These are phyloP conservation scores for Sugiyamaella xylanicola DNA, from an alignment of 1,139 yeast genomes.

Conservation along the genomic window DNA sequence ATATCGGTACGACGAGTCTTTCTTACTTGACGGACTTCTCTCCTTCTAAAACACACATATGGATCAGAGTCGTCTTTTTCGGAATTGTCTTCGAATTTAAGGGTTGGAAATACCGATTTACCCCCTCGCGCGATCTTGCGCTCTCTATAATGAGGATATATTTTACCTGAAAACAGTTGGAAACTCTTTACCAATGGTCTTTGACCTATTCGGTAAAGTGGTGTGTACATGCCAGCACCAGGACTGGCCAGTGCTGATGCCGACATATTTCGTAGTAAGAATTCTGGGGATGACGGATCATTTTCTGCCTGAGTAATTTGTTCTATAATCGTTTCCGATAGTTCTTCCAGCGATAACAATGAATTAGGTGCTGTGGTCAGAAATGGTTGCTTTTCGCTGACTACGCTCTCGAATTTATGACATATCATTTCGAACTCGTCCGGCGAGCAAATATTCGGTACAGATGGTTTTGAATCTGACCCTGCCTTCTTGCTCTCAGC, in stretches of 20 bases:
- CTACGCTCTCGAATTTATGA: constrained; percentile 70
- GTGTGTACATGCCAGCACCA: constrained; percentile 22
- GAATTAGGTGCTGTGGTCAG: constrained; percentile 81
- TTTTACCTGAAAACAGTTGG: constrained; percentile 62
- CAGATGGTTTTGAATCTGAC: not conserved
- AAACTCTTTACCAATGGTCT: constrained; percentile 59
- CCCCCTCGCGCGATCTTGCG: constrained; percentile 76
- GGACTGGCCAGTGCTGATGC: constrained; percentile 19
- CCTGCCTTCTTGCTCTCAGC: constrained; percentile 1
- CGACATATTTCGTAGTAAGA: constrained; percentile 27
- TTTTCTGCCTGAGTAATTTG: constrained; percentile 38
- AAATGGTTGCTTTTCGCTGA: constrained; percentile 85
- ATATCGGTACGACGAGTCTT: constrained; percentile 95
- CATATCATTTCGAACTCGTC: constrained; percentile 83
- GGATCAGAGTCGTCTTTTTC: constrained; percentile 95
- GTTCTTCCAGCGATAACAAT: constrained; percentile 68
- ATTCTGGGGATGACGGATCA: constrained; percentile 43
- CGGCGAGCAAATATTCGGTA: constrained; percentile 46
- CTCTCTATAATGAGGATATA: constrained; percentile 81
- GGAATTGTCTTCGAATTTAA: constrained; percentile 83
- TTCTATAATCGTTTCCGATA: constrained; percentile 43
- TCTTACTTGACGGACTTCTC: constrained; percentile 94
- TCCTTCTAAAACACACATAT: constrained; percentile 90
- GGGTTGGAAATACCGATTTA: constrained; percentile 65
- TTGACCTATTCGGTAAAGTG: constrained; percentile 19